These are phyloP conservation scores for Dryas drummondii DNA, from an alignment of 306 rosid species.

Conservation along the genomic window DNA sequence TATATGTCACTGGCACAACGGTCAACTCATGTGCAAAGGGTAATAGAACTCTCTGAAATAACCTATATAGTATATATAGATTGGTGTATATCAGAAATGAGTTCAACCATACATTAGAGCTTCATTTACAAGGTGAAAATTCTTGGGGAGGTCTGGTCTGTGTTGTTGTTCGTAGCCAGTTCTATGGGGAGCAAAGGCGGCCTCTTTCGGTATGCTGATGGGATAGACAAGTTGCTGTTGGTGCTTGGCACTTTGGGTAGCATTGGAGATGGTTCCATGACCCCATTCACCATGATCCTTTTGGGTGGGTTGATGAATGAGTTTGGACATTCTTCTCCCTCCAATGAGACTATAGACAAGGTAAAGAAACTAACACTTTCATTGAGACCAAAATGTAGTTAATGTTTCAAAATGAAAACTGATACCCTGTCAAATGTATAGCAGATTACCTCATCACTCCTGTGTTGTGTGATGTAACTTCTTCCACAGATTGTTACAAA, in stretches of 20 bases:
- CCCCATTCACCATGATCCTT: conserved; percentile 62
- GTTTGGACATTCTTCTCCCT: conserved; percentile 34
- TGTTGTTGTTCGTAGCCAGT: not conserved
- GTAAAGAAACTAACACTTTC: conserved; percentile 17
- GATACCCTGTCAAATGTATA: too few relatives aligned
- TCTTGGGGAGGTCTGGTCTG: not conserved
- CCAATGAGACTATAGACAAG: conserved; percentile 39
- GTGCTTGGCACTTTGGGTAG: conserved; percentile 61
- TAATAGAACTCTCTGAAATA: not conserved
- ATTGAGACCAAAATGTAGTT: too few relatives aligned
- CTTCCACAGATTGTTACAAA: too few relatives aligned
- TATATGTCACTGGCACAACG: too few relatives aligned
- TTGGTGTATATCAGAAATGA: not conserved
- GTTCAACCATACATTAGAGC: not conserved
- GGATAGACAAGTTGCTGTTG: conserved; percentile 46
- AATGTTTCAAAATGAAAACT: too few relatives aligned
- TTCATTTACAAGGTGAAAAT: not conserved
- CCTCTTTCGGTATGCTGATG: conserved; percentile 51
- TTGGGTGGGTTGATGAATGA: conserved; percentile 57
- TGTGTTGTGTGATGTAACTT: not conserved
- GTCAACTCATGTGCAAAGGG: not conserved
- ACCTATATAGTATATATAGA: not conserved
- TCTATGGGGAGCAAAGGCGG: conserved; percentile 45
- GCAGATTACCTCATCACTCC: too few relatives aligned
- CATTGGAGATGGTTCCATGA: conserved; percentile 67